Percentiles rank a stretch among this genome's conserved stretches.
phyloP scores from a whole-genome alignment of 176 grass and related monocot species.

The Bromus sterilis region DNA sequence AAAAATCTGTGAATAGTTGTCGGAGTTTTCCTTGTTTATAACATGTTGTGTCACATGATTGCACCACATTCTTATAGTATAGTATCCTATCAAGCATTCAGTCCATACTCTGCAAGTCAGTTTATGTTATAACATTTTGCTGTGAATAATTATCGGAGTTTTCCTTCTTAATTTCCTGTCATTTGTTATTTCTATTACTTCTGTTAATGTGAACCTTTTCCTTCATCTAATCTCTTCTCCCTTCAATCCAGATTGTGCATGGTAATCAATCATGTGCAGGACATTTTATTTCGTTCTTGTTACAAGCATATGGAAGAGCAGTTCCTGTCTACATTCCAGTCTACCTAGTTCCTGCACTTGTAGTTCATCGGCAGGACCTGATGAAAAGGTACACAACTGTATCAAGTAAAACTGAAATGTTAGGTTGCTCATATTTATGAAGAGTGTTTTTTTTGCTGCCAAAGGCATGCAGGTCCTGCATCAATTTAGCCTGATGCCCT shows the following conservation, averaged over 20 bases:
- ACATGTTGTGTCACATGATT: not conserved
- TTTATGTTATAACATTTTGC: not conserved
- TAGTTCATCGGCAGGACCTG: slow-evolving; percentile 91
- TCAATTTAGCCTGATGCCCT: not conserved
- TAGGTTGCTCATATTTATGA: slow-evolving; percentile 1
- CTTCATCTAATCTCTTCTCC: slow-evolving; percentile 18
- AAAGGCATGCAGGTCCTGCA: not conserved
- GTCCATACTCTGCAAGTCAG: not conserved
- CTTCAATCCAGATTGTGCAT: slow-evolving; percentile 75
- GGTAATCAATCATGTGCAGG: slow-evolving; percentile 74
- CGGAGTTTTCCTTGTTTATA: not conserved
- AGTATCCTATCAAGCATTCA: not conserved
- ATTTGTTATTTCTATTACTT: not conserved
- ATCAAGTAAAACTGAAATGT: not conserved
- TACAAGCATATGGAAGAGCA: slow-evolving; percentile 94
- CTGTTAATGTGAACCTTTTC: slow-evolving; percentile 6
- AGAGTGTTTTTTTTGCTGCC: not conserved
- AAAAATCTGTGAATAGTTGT: not conserved
- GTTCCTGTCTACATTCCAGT: slow-evolving; percentile 92
- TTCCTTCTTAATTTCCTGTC: not conserved
- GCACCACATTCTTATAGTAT: not conserved
- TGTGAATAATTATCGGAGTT: not conserved
- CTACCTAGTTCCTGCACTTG: slow-evolving; percentile 82
- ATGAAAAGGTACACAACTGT: slow-evolving; percentile 57
- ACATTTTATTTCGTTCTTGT: slow-evolving; percentile 77